Evolutionary conservation across 2,329 filamentous ascomycete genomes (phyloP).

Genomic region (Parastagonospora nodorum): DNA sequence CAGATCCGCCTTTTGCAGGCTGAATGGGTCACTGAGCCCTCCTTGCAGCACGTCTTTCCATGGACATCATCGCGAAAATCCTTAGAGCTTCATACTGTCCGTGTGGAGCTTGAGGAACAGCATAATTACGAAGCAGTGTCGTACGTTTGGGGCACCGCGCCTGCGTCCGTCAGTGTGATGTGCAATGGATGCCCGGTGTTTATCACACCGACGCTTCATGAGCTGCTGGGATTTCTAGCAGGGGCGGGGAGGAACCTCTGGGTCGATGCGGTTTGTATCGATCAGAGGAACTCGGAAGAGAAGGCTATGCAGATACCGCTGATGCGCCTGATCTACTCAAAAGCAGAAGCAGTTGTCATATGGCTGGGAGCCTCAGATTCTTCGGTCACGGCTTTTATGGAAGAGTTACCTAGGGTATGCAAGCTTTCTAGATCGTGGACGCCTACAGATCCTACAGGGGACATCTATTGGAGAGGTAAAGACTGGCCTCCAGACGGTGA

Average conservation of each 20-base stretch:
- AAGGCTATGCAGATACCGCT: conserved; percentile 5
- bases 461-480: neutral
- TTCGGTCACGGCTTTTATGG: neutral
- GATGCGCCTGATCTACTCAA: conserved; percentile 3
- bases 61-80: neutral
- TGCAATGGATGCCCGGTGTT: conserved; percentile 1
- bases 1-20: neutral
- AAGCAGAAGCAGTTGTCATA: conserved; percentile 1
- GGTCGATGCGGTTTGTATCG: conserved; percentile 6
- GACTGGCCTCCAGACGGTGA: neutral
- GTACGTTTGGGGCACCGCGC: conserved; percentile 6
- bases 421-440: neutral
- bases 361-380: neutral
- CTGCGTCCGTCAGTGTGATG: neutral
- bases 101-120: neutral
- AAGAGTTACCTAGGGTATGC: neutral
- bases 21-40: neutral
- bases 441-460: neutral
- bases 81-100: neutral
- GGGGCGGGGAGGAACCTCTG: neutral
- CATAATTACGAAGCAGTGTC: conserved; percentile 8
- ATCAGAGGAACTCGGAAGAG: conserved; percentile 1
- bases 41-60: neutral
- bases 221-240: conserved; percentile 4
- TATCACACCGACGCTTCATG: neutral